Evolutionary conservation across 345 rosid genomes (phyloP).

Genomic region (Populus euphratica): DNA sequence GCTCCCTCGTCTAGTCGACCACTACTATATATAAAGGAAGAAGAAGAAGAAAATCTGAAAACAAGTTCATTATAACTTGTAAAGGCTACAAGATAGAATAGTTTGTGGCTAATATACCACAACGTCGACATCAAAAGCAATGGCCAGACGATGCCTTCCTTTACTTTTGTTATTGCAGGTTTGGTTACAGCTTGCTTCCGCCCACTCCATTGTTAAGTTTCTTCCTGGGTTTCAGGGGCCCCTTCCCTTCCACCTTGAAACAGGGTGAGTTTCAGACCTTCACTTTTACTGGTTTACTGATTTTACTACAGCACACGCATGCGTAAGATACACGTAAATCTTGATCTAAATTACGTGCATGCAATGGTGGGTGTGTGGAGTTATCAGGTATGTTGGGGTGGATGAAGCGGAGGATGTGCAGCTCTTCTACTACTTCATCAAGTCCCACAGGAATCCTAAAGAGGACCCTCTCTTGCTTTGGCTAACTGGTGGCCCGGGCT

Average conservation of each 20-base stretch:
- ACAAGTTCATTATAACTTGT: no score
- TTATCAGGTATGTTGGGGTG: constrained; percentile 21
- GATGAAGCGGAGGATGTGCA: constrained; percentile 27
- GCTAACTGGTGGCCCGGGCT: constrained; percentile 31
- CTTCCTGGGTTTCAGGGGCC: constrained; percentile 32
- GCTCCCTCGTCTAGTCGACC: no score
- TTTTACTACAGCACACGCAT: neutral
- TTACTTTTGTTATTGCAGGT: neutral
- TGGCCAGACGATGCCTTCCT: neutral
- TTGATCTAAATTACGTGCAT: neutral
- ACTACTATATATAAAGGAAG: no score
- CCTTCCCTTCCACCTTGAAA: no score
- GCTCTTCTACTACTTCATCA: constrained; percentile 26
- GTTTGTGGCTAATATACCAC: no score
- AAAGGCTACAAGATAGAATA: no score
- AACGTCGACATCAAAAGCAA: neutral
- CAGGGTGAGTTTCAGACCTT: neutral
- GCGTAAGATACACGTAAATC: neutral
- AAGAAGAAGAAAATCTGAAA: no score
- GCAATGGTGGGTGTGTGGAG: neutral
- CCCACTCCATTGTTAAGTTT: neutral
- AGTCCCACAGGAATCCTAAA: constrained; percentile 15
- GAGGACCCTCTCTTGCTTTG: constrained; percentile 26
- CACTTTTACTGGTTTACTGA: neutral
- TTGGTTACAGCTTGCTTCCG: neutral